Conservation (phyloP, 352 stramenopile species). For the Globisporangium megalacanthum region DNA sequence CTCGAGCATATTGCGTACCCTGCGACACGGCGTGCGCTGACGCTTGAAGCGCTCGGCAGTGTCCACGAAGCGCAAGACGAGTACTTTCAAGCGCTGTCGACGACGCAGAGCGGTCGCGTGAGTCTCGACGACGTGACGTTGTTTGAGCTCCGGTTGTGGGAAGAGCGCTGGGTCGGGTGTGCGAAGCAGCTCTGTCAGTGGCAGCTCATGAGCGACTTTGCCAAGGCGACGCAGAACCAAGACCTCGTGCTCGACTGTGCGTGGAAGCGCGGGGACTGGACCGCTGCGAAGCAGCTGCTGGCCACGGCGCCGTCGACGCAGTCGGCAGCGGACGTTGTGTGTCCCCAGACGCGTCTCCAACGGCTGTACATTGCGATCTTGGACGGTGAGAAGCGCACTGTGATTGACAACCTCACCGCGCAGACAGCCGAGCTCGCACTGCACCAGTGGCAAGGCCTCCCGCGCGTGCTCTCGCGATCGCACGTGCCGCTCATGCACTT, state of each 20-base stretch:
- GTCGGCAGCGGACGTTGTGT: constrained; percentile 57
- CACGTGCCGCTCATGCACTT: constrained; percentile 84
- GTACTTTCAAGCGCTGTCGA: constrained; percentile 81
- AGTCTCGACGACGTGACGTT: constrained; percentile 79
- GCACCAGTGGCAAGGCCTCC: constrained; percentile 87
- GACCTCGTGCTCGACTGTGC: constrained; percentile 90
- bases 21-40: constrained; percentile 68
- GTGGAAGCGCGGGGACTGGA: constrained; percentile 91
- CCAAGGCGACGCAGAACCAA: constrained; percentile 88
- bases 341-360: constrained; percentile 72
- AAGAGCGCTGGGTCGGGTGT: constrained; percentile 89
- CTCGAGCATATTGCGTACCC: constrained; percentile 69
- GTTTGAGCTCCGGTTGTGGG: constrained; percentile 84
- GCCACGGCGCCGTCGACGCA: constrained; percentile 46
- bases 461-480: constrained; percentile 63
- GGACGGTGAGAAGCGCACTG: constrained; percentile 67
- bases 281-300: constrained; percentile 75
- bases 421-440: constrained; percentile 82
- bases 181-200: constrained; percentile 91
- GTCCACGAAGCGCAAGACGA: constrained; percentile 86
- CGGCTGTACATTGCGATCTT: constrained; percentile 87
- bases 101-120: constrained; percentile 61
- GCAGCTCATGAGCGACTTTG: constrained; percentile 91
- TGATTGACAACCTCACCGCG: constrained; percentile 57
- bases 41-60: constrained; percentile 75